Evolutionary conservation across 805 yeast genomes (phyloP).

Genomic region (Kurtzmaniella cleridarum): DNA sequence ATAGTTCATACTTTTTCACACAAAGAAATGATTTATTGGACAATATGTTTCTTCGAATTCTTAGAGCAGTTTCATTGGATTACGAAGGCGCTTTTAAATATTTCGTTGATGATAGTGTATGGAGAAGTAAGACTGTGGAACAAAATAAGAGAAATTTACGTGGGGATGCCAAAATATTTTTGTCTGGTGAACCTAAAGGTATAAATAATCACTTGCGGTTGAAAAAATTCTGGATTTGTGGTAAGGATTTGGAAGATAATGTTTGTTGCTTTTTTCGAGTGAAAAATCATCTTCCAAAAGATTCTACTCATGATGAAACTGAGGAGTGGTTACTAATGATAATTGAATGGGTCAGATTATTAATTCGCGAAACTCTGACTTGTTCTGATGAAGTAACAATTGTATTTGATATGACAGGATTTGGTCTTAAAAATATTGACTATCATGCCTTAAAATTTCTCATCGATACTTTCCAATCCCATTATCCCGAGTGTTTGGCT

Average conservation of each 20-base stretch:
- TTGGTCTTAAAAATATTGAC: conserved; percentile 84
- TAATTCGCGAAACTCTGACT: conserved; percentile 55
- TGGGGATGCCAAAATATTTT: conserved; percentile 58
- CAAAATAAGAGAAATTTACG: conserved; percentile 51
- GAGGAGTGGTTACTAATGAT: conserved; percentile 62
- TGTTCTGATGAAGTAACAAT: conserved; percentile 76
- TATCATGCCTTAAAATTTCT: conserved; percentile 82
- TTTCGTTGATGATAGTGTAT: conserved; percentile 61
- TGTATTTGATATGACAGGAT: conserved; percentile 73
- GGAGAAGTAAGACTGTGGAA: conserved; percentile 59
- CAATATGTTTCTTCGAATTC: conserved; percentile 59
- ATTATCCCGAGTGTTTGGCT: conserved; percentile 89
- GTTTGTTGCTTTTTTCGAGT: conserved; percentile 78
- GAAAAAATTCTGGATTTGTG: conserved; percentile 64
- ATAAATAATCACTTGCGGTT: conserved; percentile 45
- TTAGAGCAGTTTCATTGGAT: conserved; percentile 79
- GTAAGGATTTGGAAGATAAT: conserved; percentile 60
- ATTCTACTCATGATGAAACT: conserved; percentile 52
- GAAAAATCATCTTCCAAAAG: conserved; percentile 46
- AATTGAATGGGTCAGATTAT: conserved; percentile 69
- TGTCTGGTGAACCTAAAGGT: conserved; percentile 29
- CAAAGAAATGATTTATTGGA: conserved; percentile 68
- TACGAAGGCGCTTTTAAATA: conserved; percentile 57
- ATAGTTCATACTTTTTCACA: conserved; percentile 29
- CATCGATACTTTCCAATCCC: conserved; percentile 82